These are phyloP conservation scores for Teratosphaeria destructans DNA, from an alignment of 2,329 filamentous ascomycete species.

Conservation along the genomic window DNA sequence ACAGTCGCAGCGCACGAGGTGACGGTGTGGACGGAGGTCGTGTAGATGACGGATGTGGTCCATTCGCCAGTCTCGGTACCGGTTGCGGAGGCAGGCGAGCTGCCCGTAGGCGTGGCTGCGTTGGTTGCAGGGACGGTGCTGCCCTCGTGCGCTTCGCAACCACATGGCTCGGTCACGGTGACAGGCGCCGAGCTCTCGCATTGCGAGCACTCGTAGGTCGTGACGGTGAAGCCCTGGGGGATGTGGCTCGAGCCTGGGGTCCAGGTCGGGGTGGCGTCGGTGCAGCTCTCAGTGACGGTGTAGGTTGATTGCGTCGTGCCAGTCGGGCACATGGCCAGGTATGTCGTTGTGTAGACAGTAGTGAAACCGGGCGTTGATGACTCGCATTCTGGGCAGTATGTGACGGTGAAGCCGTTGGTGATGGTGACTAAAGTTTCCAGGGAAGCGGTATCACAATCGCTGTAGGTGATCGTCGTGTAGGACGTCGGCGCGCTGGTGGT, in stretches of 20 bases:
- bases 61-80: neutral
- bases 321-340: conserved; percentile 25
- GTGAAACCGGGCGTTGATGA: conserved; percentile 16
- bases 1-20: conserved; percentile 5
- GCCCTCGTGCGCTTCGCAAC: conserved; percentile 21
- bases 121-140: conserved; percentile 8
- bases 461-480: conserved; percentile 24
- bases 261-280: conserved; percentile 24
- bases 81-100: neutral
- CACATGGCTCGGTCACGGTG: conserved; percentile 28
- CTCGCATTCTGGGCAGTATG: conserved; percentile 26
- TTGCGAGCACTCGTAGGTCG: conserved; percentile 23
- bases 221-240: conserved; percentile 26
- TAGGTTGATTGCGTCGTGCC: conserved; percentile 23
- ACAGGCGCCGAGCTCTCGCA: conserved; percentile 21
- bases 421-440: conserved; percentile 25
- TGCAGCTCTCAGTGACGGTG: conserved; percentile 29
- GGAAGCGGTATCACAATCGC: conserved; percentile 22
- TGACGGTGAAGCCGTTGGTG: conserved; percentile 25
- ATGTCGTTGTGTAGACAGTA: conserved; percentile 28
- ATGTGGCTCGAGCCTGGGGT: conserved; percentile 23
- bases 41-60: neutral
- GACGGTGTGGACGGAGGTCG: conserved; percentile 1
- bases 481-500: conserved; percentile 12
- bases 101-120: neutral